Percentiles rank a stretch among this genome's conserved stretches.
phyloP scores from a whole-genome alignment of 2,329 filamentous ascomycete species.

The Colletotrichum incanum region DNA sequence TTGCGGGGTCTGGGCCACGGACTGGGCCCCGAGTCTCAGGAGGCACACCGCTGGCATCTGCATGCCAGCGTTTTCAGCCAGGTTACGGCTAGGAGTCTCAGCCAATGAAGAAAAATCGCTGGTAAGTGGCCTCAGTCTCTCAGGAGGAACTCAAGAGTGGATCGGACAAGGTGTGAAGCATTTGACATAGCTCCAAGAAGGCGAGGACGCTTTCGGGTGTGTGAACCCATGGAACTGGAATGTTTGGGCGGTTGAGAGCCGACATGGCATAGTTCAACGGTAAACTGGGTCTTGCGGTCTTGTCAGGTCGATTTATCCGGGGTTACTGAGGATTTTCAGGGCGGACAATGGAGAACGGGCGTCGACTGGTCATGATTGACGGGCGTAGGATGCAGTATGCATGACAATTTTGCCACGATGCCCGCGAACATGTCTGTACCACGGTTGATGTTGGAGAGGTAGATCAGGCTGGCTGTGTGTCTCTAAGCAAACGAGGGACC shows the following conservation, averaged over 20 bases:
- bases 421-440: not conserved
- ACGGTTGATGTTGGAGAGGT: not conserved
- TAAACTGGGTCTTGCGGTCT: not conserved
- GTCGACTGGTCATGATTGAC: conserved; percentile 21
- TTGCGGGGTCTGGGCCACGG: not conserved
- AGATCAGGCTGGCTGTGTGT: not conserved
- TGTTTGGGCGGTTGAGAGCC: not conserved
- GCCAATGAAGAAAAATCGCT: not conserved
- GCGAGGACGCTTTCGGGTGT: not conserved
- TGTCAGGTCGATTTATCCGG: not conserved
- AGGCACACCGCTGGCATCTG: conserved; percentile 19
- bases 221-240: not conserved
- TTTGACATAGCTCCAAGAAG: not conserved
- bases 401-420: not conserved
- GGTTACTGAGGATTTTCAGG: conserved; percentile 11
- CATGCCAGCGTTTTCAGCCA: conserved; percentile 2
- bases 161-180: not conserved
- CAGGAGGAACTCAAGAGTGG: not conserved
- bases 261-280: not conserved
- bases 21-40: conserved; percentile 1
- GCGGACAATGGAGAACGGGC: conserved; percentile 12
- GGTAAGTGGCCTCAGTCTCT: not conserved
- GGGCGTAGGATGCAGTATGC: not conserved
- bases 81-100: not conserved
- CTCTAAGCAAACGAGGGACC: not conserved